Evolutionary conservation across 2,329 filamentous ascomycete species (phyloP).

Genomic region (Epichloe brachyelytri): DNA sequence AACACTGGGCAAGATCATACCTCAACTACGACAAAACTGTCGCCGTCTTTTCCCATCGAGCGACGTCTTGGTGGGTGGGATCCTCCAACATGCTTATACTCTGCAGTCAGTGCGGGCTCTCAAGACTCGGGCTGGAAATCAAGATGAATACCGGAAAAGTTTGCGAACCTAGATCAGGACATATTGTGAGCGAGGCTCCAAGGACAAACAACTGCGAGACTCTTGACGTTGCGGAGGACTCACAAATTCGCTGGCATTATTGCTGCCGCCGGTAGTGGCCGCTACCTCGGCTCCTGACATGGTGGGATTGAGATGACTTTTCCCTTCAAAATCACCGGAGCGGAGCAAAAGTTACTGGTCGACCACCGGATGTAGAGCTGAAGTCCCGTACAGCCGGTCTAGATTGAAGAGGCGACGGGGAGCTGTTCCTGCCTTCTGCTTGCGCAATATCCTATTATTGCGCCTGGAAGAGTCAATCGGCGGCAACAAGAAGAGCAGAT

Average conservation of each 20-base stretch:
- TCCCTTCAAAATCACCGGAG: not conserved
- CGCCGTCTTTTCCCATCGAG: conserved; percentile 87
- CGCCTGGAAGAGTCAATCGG: not conserved
- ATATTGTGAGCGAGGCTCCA: not conserved
- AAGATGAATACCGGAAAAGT: conserved; percentile 69
- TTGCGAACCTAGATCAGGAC: conserved; percentile 65
- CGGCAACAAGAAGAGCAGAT: not conserved
- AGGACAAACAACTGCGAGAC: not conserved
- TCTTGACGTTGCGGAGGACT: conserved; percentile 26
- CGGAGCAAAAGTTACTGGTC: not conserved
- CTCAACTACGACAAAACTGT: conserved; percentile 95
- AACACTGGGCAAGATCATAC: conserved; percentile 29
- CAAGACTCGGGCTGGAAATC: not conserved
- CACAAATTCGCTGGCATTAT: conserved; percentile 94
- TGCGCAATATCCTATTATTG: not conserved
- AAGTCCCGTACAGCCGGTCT: not conserved
- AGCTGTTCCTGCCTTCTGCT: not conserved
- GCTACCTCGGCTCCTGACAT: conserved; percentile 24
- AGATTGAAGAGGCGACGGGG: not conserved
- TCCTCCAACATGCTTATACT: conserved; percentile 69
- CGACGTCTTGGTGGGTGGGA: conserved; percentile 80
- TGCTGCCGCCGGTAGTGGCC: conserved; percentile 33
- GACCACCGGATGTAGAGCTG: not conserved
- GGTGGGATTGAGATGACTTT: not conserved
- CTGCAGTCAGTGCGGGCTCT: conserved; percentile 7